These are phyloP conservation scores for Metschnikowia amazonensis DNA, from an alignment of 805 yeast species.

Conservation along the genomic window DNA sequence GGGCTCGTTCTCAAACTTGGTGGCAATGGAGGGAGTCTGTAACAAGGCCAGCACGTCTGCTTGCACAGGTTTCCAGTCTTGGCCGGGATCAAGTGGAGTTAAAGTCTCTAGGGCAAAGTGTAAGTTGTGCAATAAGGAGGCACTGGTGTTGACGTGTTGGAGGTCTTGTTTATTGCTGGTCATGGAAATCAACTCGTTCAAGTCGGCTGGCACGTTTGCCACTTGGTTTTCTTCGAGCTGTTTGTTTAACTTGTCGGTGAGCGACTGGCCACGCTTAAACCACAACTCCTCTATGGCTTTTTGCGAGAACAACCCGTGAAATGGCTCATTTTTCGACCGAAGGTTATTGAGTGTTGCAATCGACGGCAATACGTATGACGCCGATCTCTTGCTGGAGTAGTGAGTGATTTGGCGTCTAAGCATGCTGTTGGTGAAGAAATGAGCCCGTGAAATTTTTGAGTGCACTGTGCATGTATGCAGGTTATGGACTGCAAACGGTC, in stretches of 20 bases:
- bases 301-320: constrained; percentile 48
- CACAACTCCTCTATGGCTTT: constrained; percentile 50
- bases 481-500: neutral
- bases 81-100: constrained; percentile 22
- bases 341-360: constrained; percentile 30
- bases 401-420: constrained; percentile 5
- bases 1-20: constrained; percentile 32
- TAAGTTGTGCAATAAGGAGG: constrained; percentile 46
- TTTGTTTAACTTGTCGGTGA: constrained; percentile 39
- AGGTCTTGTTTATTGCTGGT: constrained; percentile 46
- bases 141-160: constrained; percentile 40
- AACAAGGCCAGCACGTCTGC: constrained; percentile 34
- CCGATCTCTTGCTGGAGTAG: constrained; percentile 13
- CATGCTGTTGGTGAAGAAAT: constrained; percentile 1
- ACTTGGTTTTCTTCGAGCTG: constrained; percentile 28
- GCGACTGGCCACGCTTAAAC: constrained; percentile 40
- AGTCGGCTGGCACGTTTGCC: constrained; percentile 25
- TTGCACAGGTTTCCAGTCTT: constrained; percentile 16
- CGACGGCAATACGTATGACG: constrained; percentile 34
- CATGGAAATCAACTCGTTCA: constrained; percentile 34
- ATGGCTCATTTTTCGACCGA: constrained; percentile 29
- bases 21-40: constrained; percentile 40
- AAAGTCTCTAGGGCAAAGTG: constrained; percentile 48
- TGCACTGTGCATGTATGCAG: constrained; percentile 1
- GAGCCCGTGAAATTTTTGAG: constrained; percentile 1